Evolutionary conservation across 192 early-diverging fungal genomes (phyloP), one percentile per base, ranked within the genome.

Genomic region (Chytriomyces sp.): DNA sequence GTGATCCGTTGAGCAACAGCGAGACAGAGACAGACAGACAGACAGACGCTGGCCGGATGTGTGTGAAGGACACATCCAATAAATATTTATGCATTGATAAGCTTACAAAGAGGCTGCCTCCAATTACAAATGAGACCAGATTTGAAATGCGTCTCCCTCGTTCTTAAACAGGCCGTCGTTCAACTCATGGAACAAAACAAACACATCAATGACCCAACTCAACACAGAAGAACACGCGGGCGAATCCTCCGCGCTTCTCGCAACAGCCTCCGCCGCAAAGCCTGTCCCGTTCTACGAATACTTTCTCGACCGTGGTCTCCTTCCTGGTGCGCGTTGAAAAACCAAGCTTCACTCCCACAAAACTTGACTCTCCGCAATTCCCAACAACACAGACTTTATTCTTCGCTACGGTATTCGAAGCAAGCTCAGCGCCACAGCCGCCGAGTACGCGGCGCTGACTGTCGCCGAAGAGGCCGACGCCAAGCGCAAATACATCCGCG

Each of bases 301-400:
- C 28, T 76, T 86, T 20, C 64, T 86, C 9, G 85, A 86, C 79
- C 18, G n/a, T 24, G 85, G 85, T 35, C 16, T 45, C 11, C 23
- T 73, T 86, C 65, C 28, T 35, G 28, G 28, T 35, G 28, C 28
- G 28, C 28, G n/a, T 2, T 35, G 0, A 2, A 35, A 35, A 35
- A 35, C 28, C 2, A 2, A 35, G 28, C 28, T 35, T 35, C 28
- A 35, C 28, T 35, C 2, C n/a, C n/a, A n/a, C n/a, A n/a, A n/a
- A n/a, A n/a, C n/a, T n/a, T n/a, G n/a, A n/a, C n/a, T n/a, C n/a
- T n/a, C n/a, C n/a, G n/a, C n/a, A n/a, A n/a, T n/a, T n/a, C n/a
- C 28, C 28, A 35, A 35, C 2, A 89, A 35, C 2, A 35, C 90
- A 0, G 89, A 91, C 82, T 82, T 83, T 73, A 7, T 91, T 46